These are phyloP conservation scores for Somion occarium DNA, from an alignment of 1,284 basidiomycete species.

Conservation along the genomic window DNA sequence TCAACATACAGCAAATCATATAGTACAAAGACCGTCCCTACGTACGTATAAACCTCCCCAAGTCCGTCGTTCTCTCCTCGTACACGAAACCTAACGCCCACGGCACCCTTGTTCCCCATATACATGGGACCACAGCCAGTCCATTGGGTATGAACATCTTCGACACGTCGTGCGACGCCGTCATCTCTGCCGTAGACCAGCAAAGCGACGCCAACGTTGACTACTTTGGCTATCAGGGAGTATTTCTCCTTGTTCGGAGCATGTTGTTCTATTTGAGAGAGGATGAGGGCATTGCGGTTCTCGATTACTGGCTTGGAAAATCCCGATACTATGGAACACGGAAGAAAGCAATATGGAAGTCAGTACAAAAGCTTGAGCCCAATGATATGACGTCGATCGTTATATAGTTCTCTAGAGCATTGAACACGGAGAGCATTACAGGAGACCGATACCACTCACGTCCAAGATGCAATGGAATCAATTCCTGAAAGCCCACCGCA, in stretches of 20 bases:
- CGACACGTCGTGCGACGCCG: constrained; percentile 52
- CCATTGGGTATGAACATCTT: constrained; percentile 72
- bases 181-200: constrained; percentile 78
- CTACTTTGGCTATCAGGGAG: constrained; percentile 66
- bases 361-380: too few species aligned
- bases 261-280: constrained; percentile 66
- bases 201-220: constrained; percentile 77
- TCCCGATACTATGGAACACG: constrained; percentile 47
- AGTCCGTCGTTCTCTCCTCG: constrained; percentile 44
- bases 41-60: constrained; percentile 82
- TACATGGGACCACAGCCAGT: constrained; percentile 69
- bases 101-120: constrained; percentile 96
- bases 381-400: too few species aligned
- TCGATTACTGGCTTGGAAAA: constrained; percentile 59
- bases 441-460: constrained; percentile 49
- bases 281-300: constrained; percentile 55
- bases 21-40: constrained; percentile 16
- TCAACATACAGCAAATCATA: not conserved
- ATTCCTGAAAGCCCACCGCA: constrained; percentile 87
- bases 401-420: not conserved
- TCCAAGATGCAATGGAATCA: constrained; percentile 78
- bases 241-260: constrained; percentile 66
- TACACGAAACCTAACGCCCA: constrained; percentile 82
- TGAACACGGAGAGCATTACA: not conserved
- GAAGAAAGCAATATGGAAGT: too few species aligned